phyloP scores from a whole-genome alignment of 148 eudicot species.

The Mesembryanthemum crystallinum region DNA sequence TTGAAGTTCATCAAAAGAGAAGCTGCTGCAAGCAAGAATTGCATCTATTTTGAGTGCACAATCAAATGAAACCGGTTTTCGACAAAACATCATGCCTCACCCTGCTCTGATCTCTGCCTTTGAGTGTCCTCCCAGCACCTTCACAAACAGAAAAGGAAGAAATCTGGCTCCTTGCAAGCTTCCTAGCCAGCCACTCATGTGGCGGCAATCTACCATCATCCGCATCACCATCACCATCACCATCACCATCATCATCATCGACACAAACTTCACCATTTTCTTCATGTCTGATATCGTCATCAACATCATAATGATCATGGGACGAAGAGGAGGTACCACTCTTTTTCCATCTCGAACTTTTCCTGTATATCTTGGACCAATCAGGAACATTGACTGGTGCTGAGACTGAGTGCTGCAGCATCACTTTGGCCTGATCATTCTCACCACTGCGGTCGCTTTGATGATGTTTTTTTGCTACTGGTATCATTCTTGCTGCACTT shows the following conservation, averaged over 20 bases:
- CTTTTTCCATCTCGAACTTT: slow-evolving; percentile 23
- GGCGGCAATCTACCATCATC: slow-evolving; percentile 53
- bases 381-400: slow-evolving; percentile 75
- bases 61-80: slow-evolving; percentile 38
- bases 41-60: neutral
- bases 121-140: slow-evolving; percentile 75
- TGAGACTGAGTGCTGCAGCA: slow-evolving; percentile 38
- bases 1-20: too few relatives aligned
- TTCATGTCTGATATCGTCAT: neutral
- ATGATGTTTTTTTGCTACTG: slow-evolving; percentile 27
- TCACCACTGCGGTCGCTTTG: slow-evolving; percentile 1
- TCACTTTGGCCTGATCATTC: slow-evolving; percentile 19
- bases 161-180: slow-evolving; percentile 42
- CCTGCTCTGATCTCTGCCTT: slow-evolving; percentile 75
- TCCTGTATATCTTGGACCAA: slow-evolving; percentile 71
- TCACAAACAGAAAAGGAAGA: slow-evolving; percentile 72
- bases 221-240: slow-evolving; percentile 29
- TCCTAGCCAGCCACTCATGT: slow-evolving; percentile 68
- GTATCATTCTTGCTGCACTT: slow-evolving; percentile 54
- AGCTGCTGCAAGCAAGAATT: neutral
- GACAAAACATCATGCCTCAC: slow-evolving; percentile 65
- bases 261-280: slow-evolving; percentile 1
- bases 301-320: slow-evolving; percentile 17
- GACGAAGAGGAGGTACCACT: slow-evolving; percentile 13
- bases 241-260: slow-evolving; percentile 22